Evolutionary conservation across 2,329 filamentous ascomycete genomes (phyloP).

Genomic region (Dothistroma pini): DNA sequence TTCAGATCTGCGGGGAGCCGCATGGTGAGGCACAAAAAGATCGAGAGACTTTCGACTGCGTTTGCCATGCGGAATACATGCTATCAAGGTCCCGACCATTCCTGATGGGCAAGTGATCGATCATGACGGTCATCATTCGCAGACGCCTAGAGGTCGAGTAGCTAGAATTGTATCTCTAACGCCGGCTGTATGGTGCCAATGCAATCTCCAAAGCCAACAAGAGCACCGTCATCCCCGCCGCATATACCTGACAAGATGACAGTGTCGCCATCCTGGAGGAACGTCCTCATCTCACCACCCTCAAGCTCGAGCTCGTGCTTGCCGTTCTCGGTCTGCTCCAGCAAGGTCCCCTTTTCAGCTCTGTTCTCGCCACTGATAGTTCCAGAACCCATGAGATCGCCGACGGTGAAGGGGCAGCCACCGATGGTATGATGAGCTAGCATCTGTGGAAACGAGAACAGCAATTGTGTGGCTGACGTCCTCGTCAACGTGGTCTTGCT

Average conservation of each 20-base stretch:
- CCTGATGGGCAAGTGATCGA: not conserved
- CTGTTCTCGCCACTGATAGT: conserved; percentile 66
- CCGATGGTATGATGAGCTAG: conserved; percentile 73
- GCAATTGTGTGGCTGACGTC: conserved; percentile 62
- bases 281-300: conserved; percentile 64
- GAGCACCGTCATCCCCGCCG: conserved; percentile 57
- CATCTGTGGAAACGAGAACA: conserved; percentile 85
- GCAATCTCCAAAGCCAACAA: conserved; percentile 75
- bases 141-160: too few species aligned
- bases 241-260: conserved; percentile 63
- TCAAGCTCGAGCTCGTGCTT: conserved; percentile 60
- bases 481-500: conserved; percentile 50
- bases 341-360: conserved; percentile 62
- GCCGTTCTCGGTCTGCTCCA: conserved; percentile 69
- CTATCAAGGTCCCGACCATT: not conserved
- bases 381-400: conserved; percentile 73
- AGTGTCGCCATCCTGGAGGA: conserved; percentile 71
- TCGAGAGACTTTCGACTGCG: not conserved
- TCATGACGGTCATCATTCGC: not conserved
- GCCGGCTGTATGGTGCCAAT: conserved; percentile 57
- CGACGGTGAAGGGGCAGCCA: conserved; percentile 69
- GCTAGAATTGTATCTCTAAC: conserved; percentile 16
- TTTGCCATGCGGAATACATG: not conserved
- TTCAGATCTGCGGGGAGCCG: not conserved
- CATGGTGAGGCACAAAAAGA: not conserved